Evolutionary conservation across 2,329 filamentous ascomycete species (phyloP), one percentile per base, ranked within the genome.

Genomic region (Colletotrichum brevisporum): DNA sequence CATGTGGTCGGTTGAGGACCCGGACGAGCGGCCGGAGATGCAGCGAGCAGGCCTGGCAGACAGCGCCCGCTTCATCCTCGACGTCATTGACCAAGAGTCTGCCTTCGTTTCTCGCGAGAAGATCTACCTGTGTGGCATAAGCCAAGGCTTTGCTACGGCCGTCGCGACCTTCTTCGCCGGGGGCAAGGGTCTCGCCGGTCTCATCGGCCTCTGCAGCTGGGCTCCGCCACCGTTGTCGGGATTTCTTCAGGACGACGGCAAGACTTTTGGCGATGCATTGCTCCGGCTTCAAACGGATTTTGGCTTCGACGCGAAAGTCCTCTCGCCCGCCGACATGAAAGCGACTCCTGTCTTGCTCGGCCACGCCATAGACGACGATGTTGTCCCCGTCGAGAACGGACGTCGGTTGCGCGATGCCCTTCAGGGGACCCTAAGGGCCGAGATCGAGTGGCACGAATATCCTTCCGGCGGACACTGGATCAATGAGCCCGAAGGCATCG

Each of bases 51-150:
- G 76, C 0, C 69, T 79, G 6, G 51, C 51, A 6, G n/a, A 71
- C 3, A 78, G 75, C 56, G 57, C 76, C 27, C 31, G 64, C 9
- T 47, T 26, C 15, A 48, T 79, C 5, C 43, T 71, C 24, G 18
- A 52, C 1, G 27, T 76, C 2, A 58, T 78, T 6, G 24, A 69
- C 3, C 26, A 72, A 9, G 77, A 80, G 60, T 73, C 74, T 21
- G 13, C 8, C 1, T 31, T 70, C 1, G 63, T 78, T 2, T 67
- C 74, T 10, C 65, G 69, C 15, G 36, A 71, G 2, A 75, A 60
- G 5, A 75, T 80, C 18, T 77, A 77, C n/a, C 63, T 79, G 1
- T 73, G 70, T 8, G 76, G 76, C 2, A 79, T 79, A 41, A 78
- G 77, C 36, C 75, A 79, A 63, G 78, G 78, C 5, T 79, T 78